These are phyloP conservation scores for Epichloe bromicola DNA, from an alignment of 2,329 filamentous ascomycete genomes.

Conservation along the genomic window DNA sequence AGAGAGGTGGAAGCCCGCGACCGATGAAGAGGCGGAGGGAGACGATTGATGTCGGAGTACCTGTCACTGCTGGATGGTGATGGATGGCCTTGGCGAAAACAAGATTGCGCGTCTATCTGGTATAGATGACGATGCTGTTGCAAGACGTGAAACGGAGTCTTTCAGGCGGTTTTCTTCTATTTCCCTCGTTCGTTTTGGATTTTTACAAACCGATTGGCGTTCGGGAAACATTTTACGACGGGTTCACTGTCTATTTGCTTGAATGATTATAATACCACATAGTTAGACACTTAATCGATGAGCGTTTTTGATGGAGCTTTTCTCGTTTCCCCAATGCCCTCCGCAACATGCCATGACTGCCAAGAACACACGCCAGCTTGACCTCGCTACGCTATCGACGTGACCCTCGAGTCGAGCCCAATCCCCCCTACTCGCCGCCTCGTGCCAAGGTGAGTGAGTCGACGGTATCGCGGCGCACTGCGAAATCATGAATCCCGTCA, in stretches of 20 bases:
- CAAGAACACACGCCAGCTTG: too few species aligned
- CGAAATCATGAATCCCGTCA: too few species aligned
- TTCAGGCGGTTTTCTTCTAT: background rate
- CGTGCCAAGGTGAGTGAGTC: too few species aligned
- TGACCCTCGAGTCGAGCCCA: too few species aligned
- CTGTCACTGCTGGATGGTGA: conserved; percentile 21
- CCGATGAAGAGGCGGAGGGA: conserved; percentile 25
- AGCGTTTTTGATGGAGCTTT: background rate
- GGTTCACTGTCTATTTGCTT: background rate
- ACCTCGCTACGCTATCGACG: too few species aligned
- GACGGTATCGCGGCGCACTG: too few species aligned
- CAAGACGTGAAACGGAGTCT: background rate
- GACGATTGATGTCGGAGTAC: conserved; percentile 18
- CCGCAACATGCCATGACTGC: too few species aligned
- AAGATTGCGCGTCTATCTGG: background rate
- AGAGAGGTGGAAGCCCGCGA: conserved; percentile 22
- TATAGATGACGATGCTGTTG: background rate
- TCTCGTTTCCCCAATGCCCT: background rate
- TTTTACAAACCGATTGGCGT: background rate
- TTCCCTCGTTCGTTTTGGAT: background rate
- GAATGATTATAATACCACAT: conserved; percentile 8
- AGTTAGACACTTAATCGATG: conserved; percentile 1
- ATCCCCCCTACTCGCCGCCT: too few species aligned
- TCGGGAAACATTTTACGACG: background rate
- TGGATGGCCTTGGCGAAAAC: background rate